These are phyloP conservation scores for Mediolabrus comicus DNA, from an alignment of 108 stramenopile species.

Conservation along the genomic window DNA sequence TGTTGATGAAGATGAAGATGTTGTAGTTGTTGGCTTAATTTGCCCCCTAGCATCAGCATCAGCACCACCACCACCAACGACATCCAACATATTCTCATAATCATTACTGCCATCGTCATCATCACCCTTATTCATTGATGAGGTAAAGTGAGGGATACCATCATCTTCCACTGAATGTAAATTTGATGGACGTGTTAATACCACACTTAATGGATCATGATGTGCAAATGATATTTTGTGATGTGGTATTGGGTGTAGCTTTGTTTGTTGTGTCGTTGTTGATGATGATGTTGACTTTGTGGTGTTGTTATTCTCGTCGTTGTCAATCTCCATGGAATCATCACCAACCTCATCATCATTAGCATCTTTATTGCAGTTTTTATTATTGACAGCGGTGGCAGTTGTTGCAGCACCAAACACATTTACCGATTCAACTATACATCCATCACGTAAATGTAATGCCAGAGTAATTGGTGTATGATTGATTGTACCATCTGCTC, in stretches of 20 bases:
- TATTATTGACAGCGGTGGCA: background rate
- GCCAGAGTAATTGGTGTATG: slow-evolving; percentile 23
- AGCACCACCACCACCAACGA: background rate
- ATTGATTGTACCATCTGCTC: background rate
- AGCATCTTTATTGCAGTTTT: background rate
- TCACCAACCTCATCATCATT: background rate
- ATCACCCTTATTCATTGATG: background rate
- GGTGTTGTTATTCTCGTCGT: background rate
- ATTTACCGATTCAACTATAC: slow-evolving; percentile 35
- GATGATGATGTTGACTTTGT: background rate
- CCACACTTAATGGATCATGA: slow-evolving; percentile 36
- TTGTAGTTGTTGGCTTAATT: background rate
- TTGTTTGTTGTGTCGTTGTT: background rate
- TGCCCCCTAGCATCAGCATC: too few relatives aligned
- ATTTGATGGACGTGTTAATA: slow-evolving; percentile 22
- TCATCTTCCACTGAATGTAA: slow-evolving; percentile 33
- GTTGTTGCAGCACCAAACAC: slow-evolving; percentile 8
- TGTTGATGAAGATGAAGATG: background rate
- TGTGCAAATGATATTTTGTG: slow-evolving; percentile 31
- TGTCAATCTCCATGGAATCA: background rate
- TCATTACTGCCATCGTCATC: background rate
- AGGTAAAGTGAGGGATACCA: background rate
- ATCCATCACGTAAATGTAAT: slow-evolving; percentile 40
- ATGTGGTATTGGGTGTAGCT: slow-evolving; percentile 18
- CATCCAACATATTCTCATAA: too few relatives aligned